These are phyloP conservation scores for Pleurotus platypus DNA, from an alignment of 768 basidiomycete species.

Conservation along the genomic window DNA sequence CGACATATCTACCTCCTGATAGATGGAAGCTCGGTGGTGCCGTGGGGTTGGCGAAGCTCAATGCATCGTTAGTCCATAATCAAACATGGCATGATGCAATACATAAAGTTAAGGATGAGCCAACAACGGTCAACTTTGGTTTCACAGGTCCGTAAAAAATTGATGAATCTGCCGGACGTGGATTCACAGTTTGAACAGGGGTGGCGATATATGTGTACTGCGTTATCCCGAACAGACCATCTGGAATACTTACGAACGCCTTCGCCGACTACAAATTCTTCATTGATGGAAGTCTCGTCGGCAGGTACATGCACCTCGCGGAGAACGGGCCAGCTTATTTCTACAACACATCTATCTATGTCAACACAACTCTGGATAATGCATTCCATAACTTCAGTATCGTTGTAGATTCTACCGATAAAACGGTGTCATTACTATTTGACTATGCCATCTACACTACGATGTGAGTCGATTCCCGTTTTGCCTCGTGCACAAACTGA, in stretches of 20 bases:
- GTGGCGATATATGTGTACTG: too few relatives aligned
- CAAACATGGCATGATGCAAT: too few relatives aligned
- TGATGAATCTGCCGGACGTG: background rate
- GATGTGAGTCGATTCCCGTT: too few relatives aligned
- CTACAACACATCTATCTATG: slow-evolving; percentile 10
- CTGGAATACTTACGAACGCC: too few relatives aligned
- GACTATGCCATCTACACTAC: slow-evolving; percentile 1
- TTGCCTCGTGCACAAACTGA: too few relatives aligned
- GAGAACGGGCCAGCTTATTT: slow-evolving; percentile 3
- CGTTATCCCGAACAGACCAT: too few relatives aligned
- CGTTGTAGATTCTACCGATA: background rate
- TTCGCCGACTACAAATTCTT: slow-evolving; percentile 11
- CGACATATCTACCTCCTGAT: too few relatives aligned
- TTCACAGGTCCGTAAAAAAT: background rate
- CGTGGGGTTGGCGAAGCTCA: too few relatives aligned
- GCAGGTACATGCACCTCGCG: slow-evolving; percentile 5
- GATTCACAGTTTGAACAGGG: background rate
- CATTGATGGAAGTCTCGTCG: slow-evolving; percentile 10
- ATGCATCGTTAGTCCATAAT: background rate
- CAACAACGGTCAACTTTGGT: too few relatives aligned
- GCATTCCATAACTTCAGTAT: slow-evolving; percentile 1
- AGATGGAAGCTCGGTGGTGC: too few relatives aligned
- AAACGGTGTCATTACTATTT: background rate
- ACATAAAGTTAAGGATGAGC: background rate
- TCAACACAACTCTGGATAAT: slow-evolving; percentile 4